Base-by-base conservation (phyloP, 495 filamentous ascomycete genomes). In the Terfezia boudieri region DNA sequence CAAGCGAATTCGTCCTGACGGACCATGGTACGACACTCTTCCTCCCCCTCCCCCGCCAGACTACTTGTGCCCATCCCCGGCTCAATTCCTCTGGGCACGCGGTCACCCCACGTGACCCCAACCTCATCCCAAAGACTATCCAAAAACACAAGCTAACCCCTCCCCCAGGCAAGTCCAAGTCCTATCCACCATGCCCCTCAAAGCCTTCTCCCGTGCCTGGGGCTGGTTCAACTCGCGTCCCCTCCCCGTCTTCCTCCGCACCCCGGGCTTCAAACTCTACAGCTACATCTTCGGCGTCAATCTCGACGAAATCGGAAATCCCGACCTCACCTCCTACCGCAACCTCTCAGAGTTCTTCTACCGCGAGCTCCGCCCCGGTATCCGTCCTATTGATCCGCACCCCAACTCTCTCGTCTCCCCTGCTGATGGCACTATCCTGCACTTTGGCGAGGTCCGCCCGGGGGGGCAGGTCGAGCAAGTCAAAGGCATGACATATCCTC, bases 321-420 rank as follows among this genome's bases (percentile, higher is more conserved):
- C 78, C 9, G 89, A 96, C 60, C 77, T 99, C 37, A 84, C 84
- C 65, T 74, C 72, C 49, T 99, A 93, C 65, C 82, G 84, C 0
- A 99, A 99, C 65, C 75, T 99, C 22, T 84, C 90, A 1, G 78
- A 88, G 52, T 99, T 99, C 74, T 99, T 99, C 72, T 99, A 95
- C 68, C 85, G 90, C 55, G 82, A 77, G 11, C 70, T 99, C 53
- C 96, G 93, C 66, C 86, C 87, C 11, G 90, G 88, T 14, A 77
- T 75, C 5, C 81, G 90, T n/a, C 87, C 89, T 2, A 69, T 96
- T 11, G 86, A 95, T 63, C 74, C 82, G 0, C 81, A 87, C 60
- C 76, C 76, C 2, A 79, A 78, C 58, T 81, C 84, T 2, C 71
- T 98, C 9, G 67, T 96, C 2, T 84, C 86, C 0, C 90, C 90